Evolutionary conservation across 2,329 filamentous ascomycete genomes (phyloP).

Genomic region (Colletotrichum karsti): DNA sequence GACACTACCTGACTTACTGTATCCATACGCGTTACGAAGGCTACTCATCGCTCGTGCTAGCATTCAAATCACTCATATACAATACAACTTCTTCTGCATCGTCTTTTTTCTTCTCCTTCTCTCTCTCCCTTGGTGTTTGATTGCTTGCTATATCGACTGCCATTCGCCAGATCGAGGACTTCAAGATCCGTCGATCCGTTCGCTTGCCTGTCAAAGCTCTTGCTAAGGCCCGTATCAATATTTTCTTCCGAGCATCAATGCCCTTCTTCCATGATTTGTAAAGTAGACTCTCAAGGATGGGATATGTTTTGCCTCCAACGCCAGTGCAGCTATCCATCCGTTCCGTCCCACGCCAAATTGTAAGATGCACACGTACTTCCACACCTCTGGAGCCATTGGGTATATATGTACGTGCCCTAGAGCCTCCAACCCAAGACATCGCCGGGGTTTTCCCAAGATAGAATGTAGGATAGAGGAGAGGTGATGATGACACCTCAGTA

Average conservation of each 20-base stretch:
- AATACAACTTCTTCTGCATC: too few species aligned
- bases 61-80: too few species aligned
- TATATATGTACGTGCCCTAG: slow-evolving; percentile 14
- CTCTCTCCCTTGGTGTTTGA: neutral
- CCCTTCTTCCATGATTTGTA: neutral
- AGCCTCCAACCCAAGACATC: neutral
- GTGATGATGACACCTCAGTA: neutral
- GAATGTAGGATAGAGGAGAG: neutral
- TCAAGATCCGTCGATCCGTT: neutral
- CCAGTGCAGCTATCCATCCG: slow-evolving; percentile 26
- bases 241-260: neutral
- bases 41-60: too few species aligned
- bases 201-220: neutral
- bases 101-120: too few species aligned
- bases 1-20: neutral
- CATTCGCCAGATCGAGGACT: neutral
- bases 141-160: neutral
- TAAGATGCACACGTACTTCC: slow-evolving; percentile 17
- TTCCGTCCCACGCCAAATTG: slow-evolving; percentile 19
- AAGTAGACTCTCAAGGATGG: slow-evolving; percentile 1
- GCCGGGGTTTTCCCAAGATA: neutral
- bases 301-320: slow-evolving; percentile 24
- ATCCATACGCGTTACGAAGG: too few species aligned
- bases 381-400: slow-evolving; percentile 3
- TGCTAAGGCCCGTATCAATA: neutral